Percentiles rank a stretch among this genome's conserved stretches.
Evolutionary conservation across 495 filamentous ascomycete genomes (phyloP).

Genomic region (Penicillium turbatum): DNA sequence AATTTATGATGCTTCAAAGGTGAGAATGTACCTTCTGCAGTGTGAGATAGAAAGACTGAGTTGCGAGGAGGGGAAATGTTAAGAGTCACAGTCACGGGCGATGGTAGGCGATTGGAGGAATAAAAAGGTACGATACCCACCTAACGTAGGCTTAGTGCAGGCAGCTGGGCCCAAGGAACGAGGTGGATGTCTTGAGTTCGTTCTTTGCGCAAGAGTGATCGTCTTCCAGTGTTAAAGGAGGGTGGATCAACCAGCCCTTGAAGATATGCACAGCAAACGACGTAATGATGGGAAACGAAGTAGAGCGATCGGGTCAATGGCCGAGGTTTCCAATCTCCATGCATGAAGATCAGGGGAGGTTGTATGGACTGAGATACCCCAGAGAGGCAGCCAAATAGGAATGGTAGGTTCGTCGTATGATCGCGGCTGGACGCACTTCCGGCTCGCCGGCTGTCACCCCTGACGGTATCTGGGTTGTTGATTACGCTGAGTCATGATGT

Average conservation of each 20-base stretch:
- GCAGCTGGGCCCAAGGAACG: slow-evolving; percentile 13
- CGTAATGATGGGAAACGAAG: neutral
- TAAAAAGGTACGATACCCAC: slow-evolving; percentile 19
- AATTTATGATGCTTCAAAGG: neutral
- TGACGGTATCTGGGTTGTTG: slow-evolving; percentile 6
- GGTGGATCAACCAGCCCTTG: slow-evolving; percentile 16
- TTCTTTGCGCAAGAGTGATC: slow-evolving; percentile 13
- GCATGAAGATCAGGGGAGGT: slow-evolving; percentile 9
- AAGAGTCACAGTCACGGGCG: slow-evolving; percentile 16
- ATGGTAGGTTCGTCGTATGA: slow-evolving; percentile 35
- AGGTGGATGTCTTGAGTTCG: slow-evolving; percentile 20
- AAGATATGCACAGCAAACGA: neutral
- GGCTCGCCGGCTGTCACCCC: slow-evolving; percentile 22
- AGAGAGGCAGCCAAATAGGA: slow-evolving; percentile 1
- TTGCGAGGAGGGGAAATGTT: slow-evolving; percentile 15
- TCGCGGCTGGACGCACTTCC: slow-evolving; percentile 39
- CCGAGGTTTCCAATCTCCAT: neutral
- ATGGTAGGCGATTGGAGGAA: slow-evolving; percentile 10
- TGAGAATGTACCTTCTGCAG: neutral
- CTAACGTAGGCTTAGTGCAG: slow-evolving; percentile 10
- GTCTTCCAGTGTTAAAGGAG: slow-evolving; percentile 7
- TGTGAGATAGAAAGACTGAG: slow-evolving; percentile 11
- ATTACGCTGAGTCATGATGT: neutral
- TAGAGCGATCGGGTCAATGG: slow-evolving; percentile 2
- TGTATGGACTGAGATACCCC: neutral